phyloP scores from a whole-genome alignment of 208 protist species.

The Naegleria fowleri region DNA sequence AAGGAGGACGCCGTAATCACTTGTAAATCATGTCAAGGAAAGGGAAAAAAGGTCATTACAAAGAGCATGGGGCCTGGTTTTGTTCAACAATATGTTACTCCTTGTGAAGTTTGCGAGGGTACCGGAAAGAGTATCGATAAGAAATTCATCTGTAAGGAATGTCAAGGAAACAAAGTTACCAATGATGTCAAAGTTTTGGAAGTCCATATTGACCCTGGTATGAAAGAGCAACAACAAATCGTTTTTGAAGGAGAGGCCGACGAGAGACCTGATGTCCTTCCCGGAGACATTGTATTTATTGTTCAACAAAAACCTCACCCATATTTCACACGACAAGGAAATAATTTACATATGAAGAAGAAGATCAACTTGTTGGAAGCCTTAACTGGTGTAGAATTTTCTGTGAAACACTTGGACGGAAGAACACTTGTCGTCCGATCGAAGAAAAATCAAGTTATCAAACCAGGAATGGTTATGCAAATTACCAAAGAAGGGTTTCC shows the following conservation, averaged over 20 bases:
- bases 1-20: conserved; percentile 60
- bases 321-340: conserved; percentile 81
- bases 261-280: conserved; percentile 79
- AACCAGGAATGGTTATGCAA: conserved; percentile 70
- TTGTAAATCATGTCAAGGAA: conserved; percentile 83
- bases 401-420: conserved; percentile 80
- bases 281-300: conserved; percentile 96
- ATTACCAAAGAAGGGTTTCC: conserved; percentile 84
- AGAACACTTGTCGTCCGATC: conserved; percentile 68
- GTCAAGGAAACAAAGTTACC: conserved; percentile 85
- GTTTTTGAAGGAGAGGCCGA: conserved; percentile 91
- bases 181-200: conserved; percentile 94
- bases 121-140: conserved; percentile 76
- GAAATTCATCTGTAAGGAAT: conserved; percentile 86
- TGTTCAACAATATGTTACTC: conserved; percentile 88
- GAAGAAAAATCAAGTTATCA: conserved; percentile 58
- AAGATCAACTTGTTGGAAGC: conserved; percentile 84
- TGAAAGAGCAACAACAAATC: conserved; percentile 89
- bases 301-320: conserved; percentile 88
- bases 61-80: conserved; percentile 91
- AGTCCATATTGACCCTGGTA: conserved; percentile 93
- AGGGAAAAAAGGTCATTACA: conserved; percentile 79
- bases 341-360: conserved; percentile 86
- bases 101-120: conserved; percentile 84
- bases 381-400: conserved; percentile 74